A percentile compares a stretch with the other conserved stretches of the same genome.
phyloP scores from a whole-genome alignment of 225 moss, liverwort and hornwort genomes.

The Bryum argenteum region DNA sequence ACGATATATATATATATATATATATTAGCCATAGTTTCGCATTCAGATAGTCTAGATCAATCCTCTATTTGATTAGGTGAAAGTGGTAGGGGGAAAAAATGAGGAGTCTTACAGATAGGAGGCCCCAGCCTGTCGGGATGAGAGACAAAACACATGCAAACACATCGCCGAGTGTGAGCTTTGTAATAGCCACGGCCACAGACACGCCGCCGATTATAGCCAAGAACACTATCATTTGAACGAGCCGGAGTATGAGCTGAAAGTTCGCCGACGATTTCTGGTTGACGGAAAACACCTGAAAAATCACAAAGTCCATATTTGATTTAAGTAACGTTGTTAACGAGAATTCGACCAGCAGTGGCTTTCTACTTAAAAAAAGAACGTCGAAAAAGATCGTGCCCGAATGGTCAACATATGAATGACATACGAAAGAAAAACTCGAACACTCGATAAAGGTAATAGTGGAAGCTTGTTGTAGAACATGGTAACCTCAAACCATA shows the following conservation, averaged over 20 bases:
- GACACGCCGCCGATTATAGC: slow-evolving; percentile 41
- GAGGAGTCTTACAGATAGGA: slow-evolving; percentile 52
- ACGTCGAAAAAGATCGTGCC: neutral
- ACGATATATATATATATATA: no score
- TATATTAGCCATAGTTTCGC: no score
- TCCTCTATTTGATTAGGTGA: neutral
- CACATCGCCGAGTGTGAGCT: slow-evolving; percentile 60
- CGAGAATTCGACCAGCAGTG: neutral
- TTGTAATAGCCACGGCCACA: slow-evolving; percentile 50
- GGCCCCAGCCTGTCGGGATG: slow-evolving; percentile 70
- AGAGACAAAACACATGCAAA: slow-evolving; percentile 60
- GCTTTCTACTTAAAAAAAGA: slow-evolving; percentile 10
- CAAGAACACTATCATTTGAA: slow-evolving; percentile 60
- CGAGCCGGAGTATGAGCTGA: slow-evolving; percentile 52
- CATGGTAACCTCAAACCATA: no score
- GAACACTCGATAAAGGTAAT: no score
- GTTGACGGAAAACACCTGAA: slow-evolving; percentile 57
- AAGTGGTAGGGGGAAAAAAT: neutral
- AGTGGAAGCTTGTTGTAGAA: no score
- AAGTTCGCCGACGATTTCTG: slow-evolving; percentile 59
- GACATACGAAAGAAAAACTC: neutral
- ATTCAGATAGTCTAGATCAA: neutral
- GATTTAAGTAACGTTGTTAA: neutral
- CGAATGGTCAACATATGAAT: neutral
- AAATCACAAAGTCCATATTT: slow-evolving; percentile 3